Base-by-base conservation (phyloP, 257 asterid species). In the Nyctanthes arbortristis region DNA sequence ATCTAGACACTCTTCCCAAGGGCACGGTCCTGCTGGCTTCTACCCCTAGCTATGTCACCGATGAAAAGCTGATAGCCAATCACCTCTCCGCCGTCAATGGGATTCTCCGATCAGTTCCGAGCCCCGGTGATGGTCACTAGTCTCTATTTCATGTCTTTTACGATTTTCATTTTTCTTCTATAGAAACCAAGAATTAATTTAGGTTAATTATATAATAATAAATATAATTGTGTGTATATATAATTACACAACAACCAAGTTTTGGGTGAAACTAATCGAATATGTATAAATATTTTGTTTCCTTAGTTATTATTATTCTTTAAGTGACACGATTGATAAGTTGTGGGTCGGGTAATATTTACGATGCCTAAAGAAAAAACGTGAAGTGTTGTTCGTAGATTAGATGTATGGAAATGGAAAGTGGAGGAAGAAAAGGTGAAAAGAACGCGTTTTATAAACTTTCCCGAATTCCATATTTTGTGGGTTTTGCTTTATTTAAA, bases 401-500 rank as follows among this genome's bases (percentile, higher is more conserved):
- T 39, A 3, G 11, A 12, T 37, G 13, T 10, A 36, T 36, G 12
- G 5, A n/a, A 37, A 37, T 12, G n/a, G 18, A 39, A 39, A 39
- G 47, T 12, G 18, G 13, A 10, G 18, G 14, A 39, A 5, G 47
- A 39, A 39, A 39, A 39, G 6, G 62, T 24, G 47, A 11, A 39
- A 12, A 10, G 47, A 39, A 39, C 47, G 14, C 47, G 6, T 39
- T 39, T 39, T 12, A n/a, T 12, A 39, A n/a, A 39, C n/a, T 12
- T 3, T 39, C 14, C 4, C 43, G n/a, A 39, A 13, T 39, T 10
- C 47, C 47, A 2, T 39, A 39, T 39, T 39, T 47, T 66, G 77
- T 69, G 68, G 79, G 71, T 68, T n/a, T n/a, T 67, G 67, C 76
- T 77, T 77, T 70, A 39, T 25, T 76, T 68, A 67, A 77, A 77